These are phyloP conservation scores for Geoglossum glabrum DNA, from an alignment of 495 filamentous ascomycete genomes.

Conservation along the genomic window DNA sequence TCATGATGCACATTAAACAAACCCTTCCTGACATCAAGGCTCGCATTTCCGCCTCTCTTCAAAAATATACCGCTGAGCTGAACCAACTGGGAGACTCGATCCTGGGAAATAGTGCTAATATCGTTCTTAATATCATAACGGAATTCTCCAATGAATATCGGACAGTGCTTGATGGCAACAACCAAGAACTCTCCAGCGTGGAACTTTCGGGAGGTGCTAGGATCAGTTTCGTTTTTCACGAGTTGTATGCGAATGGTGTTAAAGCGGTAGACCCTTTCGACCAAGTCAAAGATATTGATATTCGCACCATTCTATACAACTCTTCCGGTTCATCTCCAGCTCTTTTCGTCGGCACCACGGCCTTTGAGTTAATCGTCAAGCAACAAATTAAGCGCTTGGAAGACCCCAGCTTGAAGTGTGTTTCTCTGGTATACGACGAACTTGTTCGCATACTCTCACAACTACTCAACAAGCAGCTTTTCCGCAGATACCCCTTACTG, in stretches of 20 bases:
- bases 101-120: conserved; percentile 88
- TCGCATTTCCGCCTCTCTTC: conserved; percentile 75
- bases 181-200: conserved; percentile 78
- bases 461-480: conserved; percentile 71
- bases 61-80: conserved; percentile 78
- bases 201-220: conserved; percentile 92
- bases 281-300: conserved; percentile 91
- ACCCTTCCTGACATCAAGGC: conserved; percentile 96
- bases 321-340: conserved; percentile 94
- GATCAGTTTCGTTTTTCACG: conserved; percentile 99
- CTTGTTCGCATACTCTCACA: conserved; percentile 86
- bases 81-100: conserved; percentile 75
- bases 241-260: conserved; percentile 92
- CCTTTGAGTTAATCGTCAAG: conserved; percentile 96
- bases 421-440: conserved; percentile 92
- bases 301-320: conserved; percentile 92
- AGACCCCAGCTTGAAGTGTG: conserved; percentile 92
- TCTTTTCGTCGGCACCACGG: conserved; percentile 91
- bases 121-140: conserved; percentile 94
- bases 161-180: conserved; percentile 89
- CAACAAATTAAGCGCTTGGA: conserved; percentile 94
- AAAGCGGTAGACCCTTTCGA: conserved; percentile 98
- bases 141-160: conserved; percentile 97
- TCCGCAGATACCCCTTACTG: conserved; percentile 74
- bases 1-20: conserved; percentile 99